phyloP scores from a whole-genome alignment of 2,329 filamentous ascomycete species.

The Aspergillus intermedius region DNA sequence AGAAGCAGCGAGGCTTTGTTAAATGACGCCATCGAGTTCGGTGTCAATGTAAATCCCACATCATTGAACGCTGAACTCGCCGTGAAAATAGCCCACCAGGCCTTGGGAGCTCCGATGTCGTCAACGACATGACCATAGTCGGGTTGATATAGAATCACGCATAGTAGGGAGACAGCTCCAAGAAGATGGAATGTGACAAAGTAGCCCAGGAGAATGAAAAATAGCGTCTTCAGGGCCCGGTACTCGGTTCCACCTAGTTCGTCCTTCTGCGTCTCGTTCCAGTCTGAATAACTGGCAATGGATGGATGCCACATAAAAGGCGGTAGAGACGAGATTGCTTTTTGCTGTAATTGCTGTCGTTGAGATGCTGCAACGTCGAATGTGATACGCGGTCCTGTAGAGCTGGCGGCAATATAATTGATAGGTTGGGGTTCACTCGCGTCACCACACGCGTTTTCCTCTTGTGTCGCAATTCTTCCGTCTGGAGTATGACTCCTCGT shows the following conservation, averaged over 20 bases:
- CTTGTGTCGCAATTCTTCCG: too few relatives aligned
- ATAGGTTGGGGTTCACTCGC: constrained; percentile 8
- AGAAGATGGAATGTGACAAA: constrained; percentile 74
- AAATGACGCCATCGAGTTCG: constrained; percentile 88
- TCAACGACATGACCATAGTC: constrained; percentile 59
- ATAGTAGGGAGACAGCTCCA: constrained; percentile 62
- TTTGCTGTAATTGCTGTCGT: not conserved
- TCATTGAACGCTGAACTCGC: constrained; percentile 84
- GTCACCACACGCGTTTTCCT: constrained; percentile 1
- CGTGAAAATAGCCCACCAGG: constrained; percentile 88
- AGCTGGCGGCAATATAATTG: constrained; percentile 6
- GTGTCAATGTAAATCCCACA: constrained; percentile 79
- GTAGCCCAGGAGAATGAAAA: constrained; percentile 66
- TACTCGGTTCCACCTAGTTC: constrained; percentile 94
- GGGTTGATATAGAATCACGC: constrained; percentile 64
- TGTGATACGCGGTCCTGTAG: constrained; percentile 25
- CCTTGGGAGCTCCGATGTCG: constrained; percentile 51
- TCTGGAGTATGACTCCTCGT: not conserved
- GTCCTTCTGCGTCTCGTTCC: constrained; percentile 81
- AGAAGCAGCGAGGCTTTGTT: constrained; percentile 66
- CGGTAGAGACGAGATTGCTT: not conserved
- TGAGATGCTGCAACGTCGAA: constrained; percentile 7
- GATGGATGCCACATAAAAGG: constrained; percentile 64
- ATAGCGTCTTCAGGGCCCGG: constrained; percentile 74
- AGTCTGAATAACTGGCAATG: constrained; percentile 81